These are phyloP conservation scores for Microbotryum lychnidis-dioicae DNA, from an alignment of 1,284 basidiomycete species.

Conservation along the genomic window DNA sequence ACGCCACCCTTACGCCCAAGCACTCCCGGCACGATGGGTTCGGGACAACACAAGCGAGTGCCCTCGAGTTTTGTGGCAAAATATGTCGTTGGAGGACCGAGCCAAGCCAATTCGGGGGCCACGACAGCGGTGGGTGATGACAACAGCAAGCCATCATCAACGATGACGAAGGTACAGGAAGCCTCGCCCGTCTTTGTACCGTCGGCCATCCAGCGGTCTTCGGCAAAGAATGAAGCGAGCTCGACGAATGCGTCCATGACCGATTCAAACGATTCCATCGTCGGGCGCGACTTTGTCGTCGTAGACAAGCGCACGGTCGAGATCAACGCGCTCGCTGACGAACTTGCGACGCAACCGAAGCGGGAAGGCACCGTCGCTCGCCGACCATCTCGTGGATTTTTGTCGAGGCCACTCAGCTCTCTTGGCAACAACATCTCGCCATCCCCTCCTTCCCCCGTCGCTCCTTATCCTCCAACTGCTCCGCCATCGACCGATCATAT, in stretches of 20 bases:
- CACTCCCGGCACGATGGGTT: too few relatives aligned
- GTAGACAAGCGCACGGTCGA: conserved; percentile 52
- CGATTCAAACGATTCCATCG: conserved; percentile 35
- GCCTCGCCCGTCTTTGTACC: conserved; percentile 1
- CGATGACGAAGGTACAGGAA: neutral
- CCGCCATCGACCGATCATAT: too few relatives aligned
- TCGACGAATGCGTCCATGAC: conserved; percentile 24
- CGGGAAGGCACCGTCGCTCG: conserved; percentile 39
- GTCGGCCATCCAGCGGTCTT: conserved; percentile 18
- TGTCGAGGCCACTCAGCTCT: conserved; percentile 29
- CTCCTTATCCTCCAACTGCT: conserved; percentile 31
- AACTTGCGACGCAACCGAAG: conserved; percentile 43
- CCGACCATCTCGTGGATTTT: conserved; percentile 38
- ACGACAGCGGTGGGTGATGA: neutral
- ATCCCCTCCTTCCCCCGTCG: conserved; percentile 40
- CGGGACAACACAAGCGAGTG: too few relatives aligned
- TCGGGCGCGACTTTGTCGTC: conserved; percentile 48
- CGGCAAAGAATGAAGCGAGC: conserved; percentile 1
- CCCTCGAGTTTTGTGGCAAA: conserved; percentile 21
- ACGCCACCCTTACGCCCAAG: conserved; percentile 1
- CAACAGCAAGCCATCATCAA: too few relatives aligned
- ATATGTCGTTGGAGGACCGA: conserved; percentile 16
- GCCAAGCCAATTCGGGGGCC: neutral
- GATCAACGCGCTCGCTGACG: conserved; percentile 51
- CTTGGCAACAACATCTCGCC: conserved; percentile 31